These are phyloP conservation scores for Leccinum insolens DNA, from an alignment of 1,284 basidiomycete species.

Conservation along the genomic window DNA sequence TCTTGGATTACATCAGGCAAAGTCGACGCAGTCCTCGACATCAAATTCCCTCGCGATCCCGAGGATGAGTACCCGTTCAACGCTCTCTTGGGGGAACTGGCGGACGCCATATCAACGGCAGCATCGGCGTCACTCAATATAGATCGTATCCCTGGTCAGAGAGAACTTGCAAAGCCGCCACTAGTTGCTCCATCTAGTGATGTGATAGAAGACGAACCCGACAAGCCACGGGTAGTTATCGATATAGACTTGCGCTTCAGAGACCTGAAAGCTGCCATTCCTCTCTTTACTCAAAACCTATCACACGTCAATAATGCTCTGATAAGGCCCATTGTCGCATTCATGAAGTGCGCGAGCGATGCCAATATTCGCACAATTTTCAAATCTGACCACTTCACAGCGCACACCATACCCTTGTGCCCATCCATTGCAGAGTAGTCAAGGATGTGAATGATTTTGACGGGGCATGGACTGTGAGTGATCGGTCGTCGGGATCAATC, in stretches of 20 bases:
- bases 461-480: slow-evolving; percentile 85
- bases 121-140: slow-evolving; percentile 53
- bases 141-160: slow-evolving; percentile 86
- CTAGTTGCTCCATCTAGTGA: slow-evolving; percentile 69
- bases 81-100: slow-evolving; percentile 88
- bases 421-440: slow-evolving; percentile 86
- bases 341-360: slow-evolving; percentile 83
- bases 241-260: slow-evolving; percentile 96
- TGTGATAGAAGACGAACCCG: slow-evolving; percentile 39
- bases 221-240: slow-evolving; percentile 66
- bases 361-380: slow-evolving; percentile 4
- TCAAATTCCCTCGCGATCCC: slow-evolving; percentile 91
- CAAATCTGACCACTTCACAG: slow-evolving; percentile 42
- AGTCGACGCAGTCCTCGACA: slow-evolving; percentile 95
- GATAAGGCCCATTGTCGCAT: slow-evolving; percentile 95
- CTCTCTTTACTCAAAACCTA: slow-evolving; percentile 85
- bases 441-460: slow-evolving; percentile 84
- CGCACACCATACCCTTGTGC: slow-evolving; percentile 88
- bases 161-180: slow-evolving; percentile 85
- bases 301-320: slow-evolving; percentile 95
- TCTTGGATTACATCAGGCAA: slow-evolving; percentile 98
- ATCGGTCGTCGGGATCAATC: neutral
- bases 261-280: slow-evolving; percentile 95
- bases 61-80: slow-evolving; percentile 80
- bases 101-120: slow-evolving; percentile 73